A percentile compares a stretch with the other conserved stretches of the same genome.
phyloP scores from a whole-genome alignment of 352 stramenopile species.

The Nothophytophthora sp. region DNA sequence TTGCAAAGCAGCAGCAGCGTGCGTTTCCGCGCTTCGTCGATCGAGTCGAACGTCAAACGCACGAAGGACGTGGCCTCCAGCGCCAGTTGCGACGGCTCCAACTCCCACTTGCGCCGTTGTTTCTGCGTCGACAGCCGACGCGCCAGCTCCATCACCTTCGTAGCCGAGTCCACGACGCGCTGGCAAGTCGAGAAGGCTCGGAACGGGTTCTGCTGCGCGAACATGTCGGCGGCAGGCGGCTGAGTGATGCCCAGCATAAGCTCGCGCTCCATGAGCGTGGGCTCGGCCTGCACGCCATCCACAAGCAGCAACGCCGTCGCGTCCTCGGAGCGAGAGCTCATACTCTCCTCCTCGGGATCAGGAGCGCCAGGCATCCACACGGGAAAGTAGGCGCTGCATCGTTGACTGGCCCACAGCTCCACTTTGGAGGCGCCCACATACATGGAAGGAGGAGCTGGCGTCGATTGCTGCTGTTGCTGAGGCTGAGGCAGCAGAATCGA shows the following conservation, averaged over 20 bases:
- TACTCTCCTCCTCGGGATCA: conserved; percentile 58
- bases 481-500: conserved; percentile 27
- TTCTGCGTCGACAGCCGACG: conserved; percentile 32
- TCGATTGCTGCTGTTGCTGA: conserved; percentile 17
- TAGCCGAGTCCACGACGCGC: conserved; percentile 33
- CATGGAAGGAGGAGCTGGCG: conserved; percentile 10
- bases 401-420: conserved; percentile 42
- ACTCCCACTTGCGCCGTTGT: conserved; percentile 22
- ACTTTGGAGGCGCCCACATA: conserved; percentile 24
- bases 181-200: conserved; percentile 37
- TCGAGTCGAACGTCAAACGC: conserved; percentile 69
- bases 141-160: conserved; percentile 47
- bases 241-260: conserved; percentile 39
- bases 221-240: conserved; percentile 20
- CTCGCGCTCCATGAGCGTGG: conserved; percentile 64
- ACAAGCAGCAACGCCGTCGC: conserved; percentile 51
- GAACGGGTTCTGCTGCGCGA: conserved; percentile 41
- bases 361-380: conserved; percentile 61
- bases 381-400: conserved; percentile 57
- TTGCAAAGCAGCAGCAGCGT: conserved; percentile 70
- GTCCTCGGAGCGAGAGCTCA: conserved; percentile 55
- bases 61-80: conserved; percentile 58
- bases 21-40: conserved; percentile 65
- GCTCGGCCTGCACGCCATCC: conserved; percentile 53
- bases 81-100: conserved; percentile 19